Evolutionary conservation across 176 grass and related monocot genomes (phyloP).

Genomic region (Carex parvula): DNA sequence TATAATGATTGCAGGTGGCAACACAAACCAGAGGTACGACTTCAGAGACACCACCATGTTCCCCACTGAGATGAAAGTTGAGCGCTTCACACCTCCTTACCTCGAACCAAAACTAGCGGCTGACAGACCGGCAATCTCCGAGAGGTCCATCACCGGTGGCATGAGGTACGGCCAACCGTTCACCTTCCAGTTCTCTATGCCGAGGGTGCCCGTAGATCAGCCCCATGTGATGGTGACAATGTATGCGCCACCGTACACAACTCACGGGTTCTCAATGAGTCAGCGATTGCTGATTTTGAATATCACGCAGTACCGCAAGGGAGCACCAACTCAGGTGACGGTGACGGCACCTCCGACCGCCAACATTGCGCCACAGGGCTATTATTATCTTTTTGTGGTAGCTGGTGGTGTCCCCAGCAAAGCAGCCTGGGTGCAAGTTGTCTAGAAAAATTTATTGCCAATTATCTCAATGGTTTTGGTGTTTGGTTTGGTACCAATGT

Average conservation of each 20-base stretch:
- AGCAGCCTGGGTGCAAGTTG: slow-evolving; percentile 53
- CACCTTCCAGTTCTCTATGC: slow-evolving; percentile 36
- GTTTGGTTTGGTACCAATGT: background rate
- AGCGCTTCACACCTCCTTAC: slow-evolving; percentile 71
- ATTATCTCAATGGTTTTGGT: background rate
- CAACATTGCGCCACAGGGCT: slow-evolving; percentile 57
- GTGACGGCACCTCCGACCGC: slow-evolving; percentile 43
- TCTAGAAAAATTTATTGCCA: slow-evolving; percentile 10
- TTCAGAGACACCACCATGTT: slow-evolving; percentile 58
- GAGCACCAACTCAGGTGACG: slow-evolving; percentile 17
- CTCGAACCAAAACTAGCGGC: slow-evolving; percentile 13
- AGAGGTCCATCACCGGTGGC: slow-evolving; percentile 23
- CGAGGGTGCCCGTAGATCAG: background rate
- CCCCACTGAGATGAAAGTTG: slow-evolving; percentile 77
- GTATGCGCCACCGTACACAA: slow-evolving; percentile 86
- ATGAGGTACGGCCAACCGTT: slow-evolving; percentile 52
- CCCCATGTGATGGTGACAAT: slow-evolving; percentile 55
- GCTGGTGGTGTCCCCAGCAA: slow-evolving; percentile 49
- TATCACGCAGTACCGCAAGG: slow-evolving; percentile 30
- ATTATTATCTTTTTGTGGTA: slow-evolving; percentile 64
- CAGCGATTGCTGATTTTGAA: slow-evolving; percentile 68
- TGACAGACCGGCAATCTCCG: slow-evolving; percentile 39
- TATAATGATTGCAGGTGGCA: slow-evolving; percentile 75
- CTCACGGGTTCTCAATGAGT: slow-evolving; percentile 81
- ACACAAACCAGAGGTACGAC: slow-evolving; percentile 70